Evolutionary conservation across 2,329 filamentous ascomycete genomes (phyloP).

Genomic region (Fusarium xyrophilum): DNA sequence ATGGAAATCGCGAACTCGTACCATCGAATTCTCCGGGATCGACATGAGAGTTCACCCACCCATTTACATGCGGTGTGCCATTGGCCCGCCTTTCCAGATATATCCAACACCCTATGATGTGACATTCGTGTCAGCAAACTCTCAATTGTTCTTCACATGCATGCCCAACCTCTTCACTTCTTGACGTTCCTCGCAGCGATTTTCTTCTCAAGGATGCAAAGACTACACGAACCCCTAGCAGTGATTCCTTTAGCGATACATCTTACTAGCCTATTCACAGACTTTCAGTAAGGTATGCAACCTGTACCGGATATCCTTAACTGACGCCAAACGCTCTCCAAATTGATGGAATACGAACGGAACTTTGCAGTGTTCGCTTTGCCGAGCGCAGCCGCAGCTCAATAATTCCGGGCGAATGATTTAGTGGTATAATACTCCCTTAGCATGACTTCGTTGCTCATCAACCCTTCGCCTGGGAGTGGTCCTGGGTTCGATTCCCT

Average conservation of each 20-base stretch:
- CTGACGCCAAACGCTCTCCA: background rate
- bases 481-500: conserved; percentile 40
- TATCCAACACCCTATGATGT: background rate
- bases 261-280: background rate
- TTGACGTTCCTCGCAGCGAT: background rate
- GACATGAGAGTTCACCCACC: conserved; percentile 15
- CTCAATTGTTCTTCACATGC: conserved; percentile 24
- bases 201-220: background rate
- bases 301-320: background rate
- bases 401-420: conserved; percentile 38
- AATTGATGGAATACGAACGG: background rate
- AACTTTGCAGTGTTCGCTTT: background rate
- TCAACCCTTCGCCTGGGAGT: conserved; percentile 4
- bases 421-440: conserved; percentile 43
- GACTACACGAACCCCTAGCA: background rate
- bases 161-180: conserved; percentile 3
- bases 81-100: conserved; percentile 12
- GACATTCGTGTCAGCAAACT: conserved; percentile 7
- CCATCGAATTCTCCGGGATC: conserved; percentile 34
- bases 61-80: background rate
- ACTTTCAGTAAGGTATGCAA: background rate
- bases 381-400: background rate
- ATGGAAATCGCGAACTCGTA: conserved; percentile 8
- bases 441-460: conserved; percentile 27
- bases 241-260: background rate